These are phyloP conservation scores for Dacryopinax spathularia DNA, from an alignment of 768 basidiomycete genomes.

Conservation along the genomic window DNA sequence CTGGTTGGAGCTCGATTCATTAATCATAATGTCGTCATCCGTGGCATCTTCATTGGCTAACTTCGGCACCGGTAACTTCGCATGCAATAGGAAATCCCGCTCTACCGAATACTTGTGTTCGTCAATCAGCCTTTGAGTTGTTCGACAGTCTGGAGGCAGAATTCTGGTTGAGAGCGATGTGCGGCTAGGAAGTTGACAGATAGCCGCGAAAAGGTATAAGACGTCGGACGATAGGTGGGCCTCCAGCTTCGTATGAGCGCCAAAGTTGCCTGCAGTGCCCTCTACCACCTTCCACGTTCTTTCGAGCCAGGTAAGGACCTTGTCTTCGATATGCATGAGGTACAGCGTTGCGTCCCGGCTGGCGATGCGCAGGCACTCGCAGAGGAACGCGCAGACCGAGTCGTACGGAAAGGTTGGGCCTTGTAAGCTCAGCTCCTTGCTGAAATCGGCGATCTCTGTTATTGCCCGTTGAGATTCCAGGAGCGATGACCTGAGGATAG, in stretches of 20 bases:
- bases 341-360: conserved; percentile 72
- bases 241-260: conserved; percentile 33
- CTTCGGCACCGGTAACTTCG: conserved; percentile 33
- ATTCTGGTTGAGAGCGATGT: conserved; percentile 35
- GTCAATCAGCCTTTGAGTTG: conserved; percentile 47
- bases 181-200: conserved; percentile 42
- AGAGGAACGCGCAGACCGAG: conserved; percentile 74
- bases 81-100: conserved; percentile 54
- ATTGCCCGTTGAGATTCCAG: conserved; percentile 43
- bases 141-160: conserved; percentile 53
- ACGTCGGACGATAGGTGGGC: conserved; percentile 44
- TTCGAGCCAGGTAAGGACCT: conserved; percentile 65
- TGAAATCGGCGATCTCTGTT: conserved; percentile 60
- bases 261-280: conserved; percentile 27
- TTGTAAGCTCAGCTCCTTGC: conserved; percentile 77
- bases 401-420: conserved; percentile 79
- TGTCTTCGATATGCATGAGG: conserved; percentile 74
- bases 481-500: conserved; percentile 33
- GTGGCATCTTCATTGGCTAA: background rate
- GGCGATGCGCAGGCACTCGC: conserved; percentile 51
- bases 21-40: conserved; percentile 22
- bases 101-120: conserved; percentile 45
- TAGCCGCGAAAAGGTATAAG: conserved; percentile 44
- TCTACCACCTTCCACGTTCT: conserved; percentile 50
- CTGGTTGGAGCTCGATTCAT: conserved; percentile 34